These are phyloP conservation scores for Exserohilum turcica DNA, from an alignment of 2,329 filamentous ascomycete genomes.

Conservation along the genomic window DNA sequence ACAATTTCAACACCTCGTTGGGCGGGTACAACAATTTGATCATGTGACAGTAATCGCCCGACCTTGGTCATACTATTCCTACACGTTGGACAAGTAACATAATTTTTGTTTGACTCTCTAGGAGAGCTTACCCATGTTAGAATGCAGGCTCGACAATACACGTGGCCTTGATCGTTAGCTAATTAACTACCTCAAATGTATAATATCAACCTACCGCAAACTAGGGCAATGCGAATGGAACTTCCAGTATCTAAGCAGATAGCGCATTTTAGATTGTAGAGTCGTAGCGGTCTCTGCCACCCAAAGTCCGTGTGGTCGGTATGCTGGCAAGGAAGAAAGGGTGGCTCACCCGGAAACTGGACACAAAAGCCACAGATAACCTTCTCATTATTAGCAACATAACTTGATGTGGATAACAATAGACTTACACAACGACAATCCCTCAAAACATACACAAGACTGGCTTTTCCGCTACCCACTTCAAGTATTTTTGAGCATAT, in stretches of 20 bases:
- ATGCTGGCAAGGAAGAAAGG: constrained; percentile 4
- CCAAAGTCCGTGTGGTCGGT: not conserved
- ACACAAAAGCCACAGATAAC: constrained; percentile 3
- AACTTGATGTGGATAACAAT: not conserved
- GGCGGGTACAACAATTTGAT: not conserved
- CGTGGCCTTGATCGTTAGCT: constrained; percentile 6
- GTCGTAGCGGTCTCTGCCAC: not conserved
- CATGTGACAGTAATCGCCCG: not conserved
- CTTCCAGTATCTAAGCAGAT: not conserved
- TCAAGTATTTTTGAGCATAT: not conserved
- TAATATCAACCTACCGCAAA: constrained; percentile 4
- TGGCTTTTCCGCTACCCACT: not conserved
- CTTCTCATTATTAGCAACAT: not conserved
- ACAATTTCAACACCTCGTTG: constrained; percentile 2
- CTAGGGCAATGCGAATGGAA: not conserved
- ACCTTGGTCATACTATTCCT: not conserved
- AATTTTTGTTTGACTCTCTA: not conserved
- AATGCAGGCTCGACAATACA: constrained; percentile 1
- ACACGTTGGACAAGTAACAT: constrained; percentile 1
- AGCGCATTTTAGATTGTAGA: constrained; percentile 2
- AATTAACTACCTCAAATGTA: too few species aligned
- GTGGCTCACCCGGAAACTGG: not conserved
- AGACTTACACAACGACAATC: constrained; percentile 6
- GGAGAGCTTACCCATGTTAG: not conserved
- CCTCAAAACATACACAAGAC: constrained; percentile 1